Percentiles rank a stretch among this genome's conserved stretches.
These are phyloP conservation scores for Pythium sukuiense DNA, from an alignment of 352 stramenopile genomes.

Conservation along the genomic window DNA sequence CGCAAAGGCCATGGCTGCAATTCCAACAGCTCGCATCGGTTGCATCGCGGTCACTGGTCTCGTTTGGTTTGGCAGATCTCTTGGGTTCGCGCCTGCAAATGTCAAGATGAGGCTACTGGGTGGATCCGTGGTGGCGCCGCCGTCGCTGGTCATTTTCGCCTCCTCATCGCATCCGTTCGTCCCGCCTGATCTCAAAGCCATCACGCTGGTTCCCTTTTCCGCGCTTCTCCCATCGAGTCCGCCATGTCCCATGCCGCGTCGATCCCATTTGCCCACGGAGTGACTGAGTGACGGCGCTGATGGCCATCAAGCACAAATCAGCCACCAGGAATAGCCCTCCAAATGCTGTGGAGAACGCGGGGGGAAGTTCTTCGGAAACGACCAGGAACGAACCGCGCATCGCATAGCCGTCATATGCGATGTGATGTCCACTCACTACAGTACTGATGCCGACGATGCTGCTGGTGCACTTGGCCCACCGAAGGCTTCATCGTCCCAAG, in stretches of 20 bases:
- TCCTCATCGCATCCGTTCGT: neutral
- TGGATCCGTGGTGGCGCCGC: neutral
- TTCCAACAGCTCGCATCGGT: neutral
- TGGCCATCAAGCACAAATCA: constrained; percentile 16
- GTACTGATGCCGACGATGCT: neutral
- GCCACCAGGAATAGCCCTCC: constrained; percentile 15
- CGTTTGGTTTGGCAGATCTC: neutral
- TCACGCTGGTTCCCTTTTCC: neutral
- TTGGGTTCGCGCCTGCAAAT: constrained; percentile 1
- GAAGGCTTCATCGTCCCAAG: neutral
- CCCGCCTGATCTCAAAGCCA: constrained; percentile 1
- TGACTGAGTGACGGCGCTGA: constrained; percentile 7
- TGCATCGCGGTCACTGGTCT: neutral
- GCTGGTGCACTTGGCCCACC: neutral
- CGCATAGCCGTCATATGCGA: neutral
- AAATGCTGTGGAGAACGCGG: constrained; percentile 5
- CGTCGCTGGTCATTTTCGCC: neutral
- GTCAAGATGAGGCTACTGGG: constrained; percentile 1
- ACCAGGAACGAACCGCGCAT: neutral
- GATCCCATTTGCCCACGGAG: neutral
- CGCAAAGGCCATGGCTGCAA: neutral
- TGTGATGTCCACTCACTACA: neutral
- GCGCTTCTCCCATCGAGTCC: neutral
- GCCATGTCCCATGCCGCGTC: neutral
- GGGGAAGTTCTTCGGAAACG: constrained; percentile 16